A percentile compares a stretch with the other conserved stretches of the same genome.
Evolutionary conservation across 257 asterid species (phyloP).

Genomic region (Solanum verrucosum): DNA sequence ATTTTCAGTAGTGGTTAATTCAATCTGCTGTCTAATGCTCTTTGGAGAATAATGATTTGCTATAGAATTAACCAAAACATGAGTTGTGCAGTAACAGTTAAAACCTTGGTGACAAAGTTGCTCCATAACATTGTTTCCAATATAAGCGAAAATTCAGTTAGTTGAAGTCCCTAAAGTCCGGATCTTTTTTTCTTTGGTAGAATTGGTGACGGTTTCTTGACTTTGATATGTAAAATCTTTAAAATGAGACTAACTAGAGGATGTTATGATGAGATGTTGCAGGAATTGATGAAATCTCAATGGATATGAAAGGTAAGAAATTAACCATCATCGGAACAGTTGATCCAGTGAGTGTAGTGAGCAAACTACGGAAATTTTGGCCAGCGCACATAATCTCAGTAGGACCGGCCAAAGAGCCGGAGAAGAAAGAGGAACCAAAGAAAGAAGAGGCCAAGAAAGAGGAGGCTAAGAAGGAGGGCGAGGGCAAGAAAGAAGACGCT

Average conservation of each 20-base stretch:
- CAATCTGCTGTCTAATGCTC: background rate
- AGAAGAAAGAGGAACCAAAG: constrained; percentile 79
- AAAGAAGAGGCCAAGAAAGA: constrained; percentile 73
- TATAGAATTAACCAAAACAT: background rate
- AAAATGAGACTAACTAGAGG: background rate
- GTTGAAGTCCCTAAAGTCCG: background rate
- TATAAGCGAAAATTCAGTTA: background rate
- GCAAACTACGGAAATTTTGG: constrained; percentile 75
- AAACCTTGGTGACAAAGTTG: background rate
- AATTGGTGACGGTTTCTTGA: background rate
- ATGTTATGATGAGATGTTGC: background rate
- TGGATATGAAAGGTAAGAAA: constrained; percentile 69
- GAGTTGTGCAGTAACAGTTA: background rate
- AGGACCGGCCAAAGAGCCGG: constrained; percentile 76
- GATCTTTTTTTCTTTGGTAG: background rate
- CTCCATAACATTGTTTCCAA: background rate
- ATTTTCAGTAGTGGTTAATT: background rate
- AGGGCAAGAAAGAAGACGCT: constrained; percentile 19
- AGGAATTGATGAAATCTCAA: constrained; percentile 68
- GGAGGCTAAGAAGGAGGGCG: constrained; percentile 46
- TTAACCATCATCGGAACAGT: constrained; percentile 70
- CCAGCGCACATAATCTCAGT: constrained; percentile 48
- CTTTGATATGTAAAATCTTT: background rate
- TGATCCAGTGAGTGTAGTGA: constrained; percentile 73
- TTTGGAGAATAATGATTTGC: background rate